These are phyloP conservation scores for Grosmannia penicillata DNA, from an alignment of 2,329 filamentous ascomycete genomes.

Conservation along the genomic window DNA sequence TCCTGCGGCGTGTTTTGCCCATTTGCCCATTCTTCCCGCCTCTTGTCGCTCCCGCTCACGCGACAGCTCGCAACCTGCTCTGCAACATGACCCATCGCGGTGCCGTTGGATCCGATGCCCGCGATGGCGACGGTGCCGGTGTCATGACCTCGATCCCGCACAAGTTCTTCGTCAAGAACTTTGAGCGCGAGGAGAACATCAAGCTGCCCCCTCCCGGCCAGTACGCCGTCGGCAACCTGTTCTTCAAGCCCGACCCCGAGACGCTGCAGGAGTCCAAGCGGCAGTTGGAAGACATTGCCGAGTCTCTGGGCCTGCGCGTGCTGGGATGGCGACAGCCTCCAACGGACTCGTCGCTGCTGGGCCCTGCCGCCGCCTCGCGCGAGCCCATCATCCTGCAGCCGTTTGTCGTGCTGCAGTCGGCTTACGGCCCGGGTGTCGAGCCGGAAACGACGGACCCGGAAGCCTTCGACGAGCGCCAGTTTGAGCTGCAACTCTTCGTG, in stretches of 20 bases:
- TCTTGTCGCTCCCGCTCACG: too few relatives aligned
- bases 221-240: constrained; percentile 94
- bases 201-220: constrained; percentile 78
- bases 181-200: constrained; percentile 78
- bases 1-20: too few relatives aligned
- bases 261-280: constrained; percentile 79
- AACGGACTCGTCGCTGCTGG: constrained; percentile 81
- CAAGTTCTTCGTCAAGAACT: constrained; percentile 97
- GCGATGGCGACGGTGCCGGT: constrained; percentile 95
- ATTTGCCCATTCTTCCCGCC: too few relatives aligned
- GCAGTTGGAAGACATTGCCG: constrained; percentile 88
- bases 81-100: constrained; percentile 99
- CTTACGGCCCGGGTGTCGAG: constrained; percentile 68
- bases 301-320: constrained; percentile 73
- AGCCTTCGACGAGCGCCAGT: constrained; percentile 68
- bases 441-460: constrained; percentile 67
- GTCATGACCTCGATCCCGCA: constrained; percentile 99
- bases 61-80: constrained; percentile 69
- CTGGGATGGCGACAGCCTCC: constrained; percentile 95
- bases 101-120: constrained; percentile 92
- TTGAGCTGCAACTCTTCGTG: constrained; percentile 88
- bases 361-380: constrained; percentile 80
- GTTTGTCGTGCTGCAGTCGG: constrained; percentile 75
- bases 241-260: constrained; percentile 94
- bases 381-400: constrained; percentile 94